A percentile compares a stretch with the other conserved stretches of the same genome.
Conservation (phyloP, 768 basidiomycete genomes). For the Russula earlei region DNA sequence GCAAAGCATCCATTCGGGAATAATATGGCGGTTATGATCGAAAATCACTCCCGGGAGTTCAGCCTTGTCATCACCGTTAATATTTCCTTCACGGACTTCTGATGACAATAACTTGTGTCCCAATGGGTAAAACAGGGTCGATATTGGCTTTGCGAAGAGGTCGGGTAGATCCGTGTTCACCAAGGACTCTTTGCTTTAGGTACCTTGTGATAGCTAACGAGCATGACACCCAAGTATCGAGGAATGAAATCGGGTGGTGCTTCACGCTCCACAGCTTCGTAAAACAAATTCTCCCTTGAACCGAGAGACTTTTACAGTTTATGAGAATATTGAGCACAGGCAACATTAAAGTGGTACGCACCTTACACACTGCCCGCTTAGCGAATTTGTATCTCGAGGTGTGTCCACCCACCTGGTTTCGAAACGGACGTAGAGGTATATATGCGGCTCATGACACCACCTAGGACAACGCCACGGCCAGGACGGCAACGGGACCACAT, state of each 20-base stretch:
- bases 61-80: conserved; percentile 38
- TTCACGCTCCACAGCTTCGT: conserved; percentile 91
- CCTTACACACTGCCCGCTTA: conserved; percentile 96
- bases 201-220: conserved; percentile 88
- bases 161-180: conserved; percentile 17
- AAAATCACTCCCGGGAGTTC: conserved; percentile 93
- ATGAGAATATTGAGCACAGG: background rate
- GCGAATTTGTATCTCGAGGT: conserved; percentile 97
- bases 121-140: conserved; percentile 10
- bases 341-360: conserved; percentile 31
- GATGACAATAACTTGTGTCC: background rate
- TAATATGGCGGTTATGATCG: conserved; percentile 87
- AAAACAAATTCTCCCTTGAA: conserved; percentile 94
- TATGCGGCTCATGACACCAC: too few relatives aligned
- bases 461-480: too few relatives aligned
- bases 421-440: conserved; percentile 89
- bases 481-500: too few relatives aligned
- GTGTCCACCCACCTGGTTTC: conserved; percentile 97
- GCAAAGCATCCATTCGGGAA: conserved; percentile 84
- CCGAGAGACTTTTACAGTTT: conserved; percentile 66
- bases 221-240: conserved; percentile 97
- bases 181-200: conserved; percentile 20
- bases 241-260: conserved; percentile 93
- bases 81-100: conserved; percentile 34
- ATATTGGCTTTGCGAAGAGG: conserved; percentile 26